Base-by-base conservation (phyloP, 169 alveolate genomes). In the Blepharisma undulans region DNA sequence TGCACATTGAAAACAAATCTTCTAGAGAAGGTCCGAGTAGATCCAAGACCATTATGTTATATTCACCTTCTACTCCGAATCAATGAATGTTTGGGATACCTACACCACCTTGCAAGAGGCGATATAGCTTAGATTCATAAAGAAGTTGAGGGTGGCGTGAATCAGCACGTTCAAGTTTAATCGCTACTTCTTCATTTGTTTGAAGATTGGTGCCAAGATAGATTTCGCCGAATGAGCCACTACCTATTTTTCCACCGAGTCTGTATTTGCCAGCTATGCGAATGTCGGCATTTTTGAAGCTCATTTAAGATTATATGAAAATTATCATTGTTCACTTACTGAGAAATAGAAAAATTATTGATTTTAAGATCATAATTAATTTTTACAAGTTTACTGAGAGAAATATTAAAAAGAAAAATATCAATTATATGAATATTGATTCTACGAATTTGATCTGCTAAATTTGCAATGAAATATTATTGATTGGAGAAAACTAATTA, bases 201-300 rank as follows among this genome's bases (percentile, higher is more conserved):
- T 94, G 77, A 84, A 93, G 79, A 77, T 95, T 93, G 86, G 91
- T 93, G 27, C 96, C 95, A 61, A 92, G 93, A 79, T 86, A 92
- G 22, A 97, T 95, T 86, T 97, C 97, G 18, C 98, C 98, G 92
- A 97, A 97, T 6, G 98, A 97, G 19, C 98, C 98, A 72, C 94
- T 91, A 4, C 97, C 98, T 59, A 95, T 48, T 80, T 93, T 94
- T 81, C 92, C 91, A 76, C 92, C 85, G 25, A 95, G 89, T 78
- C 74, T 61, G 81, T 90, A 94, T 72, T 90, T 90, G 66, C 66
- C 66, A 48, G 66, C 66, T 48, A 48, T 48, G 66, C 66, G 66
- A 48, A 48, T 48, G 66, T 48, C 14, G 66, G 7, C 66, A 48
- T 48, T 48, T 48, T 48, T 48, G 66, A 48, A 48, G 66, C 66